Conservation (phyloP, 371 early-diverging fungal species). For the Mortierella sp. region DNA sequence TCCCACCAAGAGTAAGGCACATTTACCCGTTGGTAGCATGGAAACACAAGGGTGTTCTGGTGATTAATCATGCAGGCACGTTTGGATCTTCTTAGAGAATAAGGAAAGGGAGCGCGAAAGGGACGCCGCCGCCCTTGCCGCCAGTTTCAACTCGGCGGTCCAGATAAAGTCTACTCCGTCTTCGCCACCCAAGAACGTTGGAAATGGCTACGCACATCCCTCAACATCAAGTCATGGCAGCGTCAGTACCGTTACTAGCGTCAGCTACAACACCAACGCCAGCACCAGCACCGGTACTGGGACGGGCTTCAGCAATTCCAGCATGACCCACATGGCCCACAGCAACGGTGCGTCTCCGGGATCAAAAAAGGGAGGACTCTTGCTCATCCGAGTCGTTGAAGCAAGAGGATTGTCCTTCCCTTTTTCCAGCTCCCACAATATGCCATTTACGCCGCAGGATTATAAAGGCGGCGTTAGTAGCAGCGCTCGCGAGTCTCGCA, state of each 20-base stretch:
- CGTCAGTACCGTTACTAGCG: too few relatives aligned
- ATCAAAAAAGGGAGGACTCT: constrained; percentile 61
- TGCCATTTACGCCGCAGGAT: constrained; percentile 55
- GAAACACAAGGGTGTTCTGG: too few relatives aligned
- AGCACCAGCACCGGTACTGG: too few relatives aligned
- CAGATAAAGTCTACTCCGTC: constrained; percentile 30
- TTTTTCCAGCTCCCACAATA: constrained; percentile 53
- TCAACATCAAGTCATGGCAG: too few relatives aligned
- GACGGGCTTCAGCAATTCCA: too few relatives aligned
- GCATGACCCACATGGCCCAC: constrained; percentile 3
- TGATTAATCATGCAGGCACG: background rate
- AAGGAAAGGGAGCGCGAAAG: constrained; percentile 43
- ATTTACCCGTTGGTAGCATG: background rate
- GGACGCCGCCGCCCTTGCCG: constrained; percentile 29
- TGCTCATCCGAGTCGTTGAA: constrained; percentile 85
- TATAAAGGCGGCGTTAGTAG: constrained; percentile 50
- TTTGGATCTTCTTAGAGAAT: constrained; percentile 18
- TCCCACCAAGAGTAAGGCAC: constrained; percentile 50
- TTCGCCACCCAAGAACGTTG: constrained; percentile 20
- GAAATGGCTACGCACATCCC: constrained; percentile 21
- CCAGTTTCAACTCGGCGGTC: too few relatives aligned
- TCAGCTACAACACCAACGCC: background rate
- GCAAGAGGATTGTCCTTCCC: constrained; percentile 75
- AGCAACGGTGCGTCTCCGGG: constrained; percentile 19
- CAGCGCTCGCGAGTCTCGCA: constrained; percentile 80